These are phyloP conservation scores for Didymella pomorum DNA, from an alignment of 2,329 filamentous ascomycete species.

Conservation along the genomic window DNA sequence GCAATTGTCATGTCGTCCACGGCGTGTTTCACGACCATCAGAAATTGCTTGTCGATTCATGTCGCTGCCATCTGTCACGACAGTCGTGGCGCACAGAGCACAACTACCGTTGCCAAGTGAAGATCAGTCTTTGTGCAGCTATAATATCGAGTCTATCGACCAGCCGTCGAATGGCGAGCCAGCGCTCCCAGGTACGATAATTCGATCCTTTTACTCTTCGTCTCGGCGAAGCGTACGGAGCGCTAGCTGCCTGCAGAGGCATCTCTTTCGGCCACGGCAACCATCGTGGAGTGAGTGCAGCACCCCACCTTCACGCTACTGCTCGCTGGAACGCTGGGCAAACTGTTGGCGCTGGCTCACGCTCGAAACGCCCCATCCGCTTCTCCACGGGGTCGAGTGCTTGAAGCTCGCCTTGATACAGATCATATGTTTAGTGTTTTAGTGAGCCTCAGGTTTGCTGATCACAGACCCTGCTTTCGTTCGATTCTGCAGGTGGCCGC, in stretches of 20 bases:
- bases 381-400: conserved; percentile 23
- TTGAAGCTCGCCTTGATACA: conserved; percentile 12
- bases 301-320: conserved; percentile 1
- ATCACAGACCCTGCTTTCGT: conserved; percentile 15
- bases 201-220: conserved; percentile 2
- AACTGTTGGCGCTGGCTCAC: conserved; percentile 25
- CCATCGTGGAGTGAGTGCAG: conserved; percentile 2
- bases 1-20: conserved; percentile 23
- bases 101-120: conserved; percentile 40
- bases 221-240: conserved; percentile 1
- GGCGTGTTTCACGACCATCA: conserved; percentile 27
- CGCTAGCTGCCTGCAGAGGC: conserved; percentile 7
- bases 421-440: conserved; percentile 6
- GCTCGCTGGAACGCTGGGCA: conserved; percentile 21
- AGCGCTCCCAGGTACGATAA: conserved; percentile 31
- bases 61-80: conserved; percentile 22
- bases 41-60: conserved; percentile 28
- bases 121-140: conserved; percentile 37
- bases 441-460: conserved; percentile 15
- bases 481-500: conserved; percentile 22
- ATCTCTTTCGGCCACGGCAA: conserved; percentile 9
- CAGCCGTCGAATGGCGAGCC: conserved; percentile 23
- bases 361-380: conserved; percentile 25
- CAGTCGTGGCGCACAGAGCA: conserved; percentile 26
- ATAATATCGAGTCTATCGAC: conserved; percentile 20